These are phyloP conservation scores for Penicillium hesseltinei DNA, from an alignment of 2,329 filamentous ascomycete genomes.

Conservation along the genomic window DNA sequence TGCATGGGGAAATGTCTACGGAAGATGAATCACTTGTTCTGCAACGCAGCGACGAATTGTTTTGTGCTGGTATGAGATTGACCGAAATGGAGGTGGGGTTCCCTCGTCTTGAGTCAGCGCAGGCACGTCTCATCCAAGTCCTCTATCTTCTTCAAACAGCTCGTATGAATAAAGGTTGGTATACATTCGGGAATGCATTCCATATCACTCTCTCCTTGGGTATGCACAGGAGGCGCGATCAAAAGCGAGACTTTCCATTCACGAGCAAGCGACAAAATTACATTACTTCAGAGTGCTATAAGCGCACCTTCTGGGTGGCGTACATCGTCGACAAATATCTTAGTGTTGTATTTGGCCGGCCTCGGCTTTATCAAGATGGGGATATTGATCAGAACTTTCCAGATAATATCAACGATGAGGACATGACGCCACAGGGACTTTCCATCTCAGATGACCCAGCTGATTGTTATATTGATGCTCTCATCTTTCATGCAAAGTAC, in stretches of 20 bases:
- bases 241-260: slow-evolving; percentile 14
- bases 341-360: slow-evolving; percentile 56
- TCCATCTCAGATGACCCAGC: slow-evolving; percentile 23
- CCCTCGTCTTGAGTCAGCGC: slow-evolving; percentile 42
- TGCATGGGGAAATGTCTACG: background rate
- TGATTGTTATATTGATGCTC: slow-evolving; percentile 28
- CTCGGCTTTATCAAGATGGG: slow-evolving; percentile 57
- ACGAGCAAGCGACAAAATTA: slow-evolving; percentile 22
- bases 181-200: slow-evolving; percentile 45
- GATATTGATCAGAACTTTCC: slow-evolving; percentile 60
- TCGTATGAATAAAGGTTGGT: slow-evolving; percentile 51
- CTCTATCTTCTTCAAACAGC: slow-evolving; percentile 48
- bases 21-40: slow-evolving; percentile 1
- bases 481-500: slow-evolving; percentile 47
- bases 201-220: slow-evolving; percentile 38
- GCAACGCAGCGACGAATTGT: slow-evolving; percentile 11
- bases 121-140: slow-evolving; percentile 45
- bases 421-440: slow-evolving; percentile 46
- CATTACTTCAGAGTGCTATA: slow-evolving; percentile 43
- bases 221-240: slow-evolving; percentile 20
- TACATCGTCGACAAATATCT: slow-evolving; percentile 60
- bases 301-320: slow-evolving; percentile 57
- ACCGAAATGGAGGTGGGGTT: slow-evolving; percentile 39
- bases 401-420: slow-evolving; percentile 49
- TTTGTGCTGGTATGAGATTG: slow-evolving; percentile 31